These are phyloP conservation scores for Ophiostoma ulmi DNA, from an alignment of 2,329 filamentous ascomycete species.

Conservation along the genomic window DNA sequence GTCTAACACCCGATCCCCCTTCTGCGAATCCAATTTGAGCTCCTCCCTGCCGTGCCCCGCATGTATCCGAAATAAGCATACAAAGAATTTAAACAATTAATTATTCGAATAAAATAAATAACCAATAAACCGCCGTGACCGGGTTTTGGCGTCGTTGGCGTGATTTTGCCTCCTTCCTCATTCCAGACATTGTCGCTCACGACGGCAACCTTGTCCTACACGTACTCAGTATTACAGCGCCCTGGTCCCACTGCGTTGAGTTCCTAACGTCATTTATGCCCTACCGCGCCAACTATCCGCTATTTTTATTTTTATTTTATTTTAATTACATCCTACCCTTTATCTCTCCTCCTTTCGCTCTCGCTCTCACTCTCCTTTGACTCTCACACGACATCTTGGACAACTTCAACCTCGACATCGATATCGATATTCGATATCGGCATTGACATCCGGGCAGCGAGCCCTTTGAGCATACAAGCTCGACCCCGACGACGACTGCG, in stretches of 20 bases:
- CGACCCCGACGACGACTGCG: background rate
- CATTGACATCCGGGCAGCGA: background rate
- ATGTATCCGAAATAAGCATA: background rate
- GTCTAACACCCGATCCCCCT: background rate
- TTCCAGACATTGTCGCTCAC: background rate
- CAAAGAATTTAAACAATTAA: background rate
- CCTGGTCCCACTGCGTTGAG: slow-evolving; percentile 1
- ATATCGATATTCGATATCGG: background rate
- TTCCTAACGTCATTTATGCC: background rate
- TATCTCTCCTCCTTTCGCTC: background rate
- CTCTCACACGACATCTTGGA: background rate
- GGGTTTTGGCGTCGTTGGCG: slow-evolving; percentile 16
- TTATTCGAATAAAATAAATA: background rate
- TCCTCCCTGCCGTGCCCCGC: background rate
- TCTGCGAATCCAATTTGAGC: background rate
- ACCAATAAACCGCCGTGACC: slow-evolving; percentile 9
- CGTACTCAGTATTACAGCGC: background rate
- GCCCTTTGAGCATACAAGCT: slow-evolving; percentile 1
- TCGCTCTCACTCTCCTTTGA: background rate
- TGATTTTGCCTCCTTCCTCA: slow-evolving; percentile 17
- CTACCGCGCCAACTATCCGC: slow-evolving; percentile 12
- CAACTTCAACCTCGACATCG: background rate
- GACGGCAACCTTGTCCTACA: background rate
- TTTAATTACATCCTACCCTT: background rate
- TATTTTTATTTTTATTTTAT: background rate